Evolutionary conservation across 129 eudicot genomes (phyloP).

Genomic region (Centrapalus pauciflorus): DNA sequence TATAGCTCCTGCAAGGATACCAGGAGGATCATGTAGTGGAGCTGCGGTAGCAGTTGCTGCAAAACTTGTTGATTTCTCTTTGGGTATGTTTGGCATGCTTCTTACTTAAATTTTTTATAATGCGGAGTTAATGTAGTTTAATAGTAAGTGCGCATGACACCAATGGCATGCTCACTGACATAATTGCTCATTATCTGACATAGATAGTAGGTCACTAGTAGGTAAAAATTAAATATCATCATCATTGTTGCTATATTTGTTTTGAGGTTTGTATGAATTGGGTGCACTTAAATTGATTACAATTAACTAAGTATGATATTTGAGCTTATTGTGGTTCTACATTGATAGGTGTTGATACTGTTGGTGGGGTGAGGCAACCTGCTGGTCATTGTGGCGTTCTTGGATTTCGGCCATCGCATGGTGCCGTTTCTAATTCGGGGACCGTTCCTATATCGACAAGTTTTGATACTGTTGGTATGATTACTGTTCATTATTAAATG

Average conservation of each 20-base stretch:
- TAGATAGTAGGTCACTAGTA: neutral
- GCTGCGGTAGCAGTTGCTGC: slow-evolving; percentile 98
- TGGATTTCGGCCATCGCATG: slow-evolving; percentile 89
- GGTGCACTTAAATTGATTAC: neutral
- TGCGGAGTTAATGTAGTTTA: neutral
- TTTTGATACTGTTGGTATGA: slow-evolving; percentile 84
- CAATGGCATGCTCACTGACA: neutral
- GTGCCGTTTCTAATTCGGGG: slow-evolving; percentile 59
- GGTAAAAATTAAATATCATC: neutral
- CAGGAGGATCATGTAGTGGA: slow-evolving; percentile 97
- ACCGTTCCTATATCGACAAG: slow-evolving; percentile 72
- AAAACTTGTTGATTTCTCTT: slow-evolving; percentile 69
- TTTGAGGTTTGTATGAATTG: neutral
- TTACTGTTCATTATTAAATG: slow-evolving; percentile 2
- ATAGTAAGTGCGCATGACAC: neutral
- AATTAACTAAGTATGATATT: neutral
- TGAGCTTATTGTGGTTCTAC: too few relatives aligned
- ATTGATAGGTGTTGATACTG: slow-evolving; percentile 88
- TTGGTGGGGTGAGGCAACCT: slow-evolving; percentile 93
- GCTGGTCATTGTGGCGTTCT: slow-evolving; percentile 79
- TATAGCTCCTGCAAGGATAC: slow-evolving; percentile 57
- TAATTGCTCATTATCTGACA: neutral
- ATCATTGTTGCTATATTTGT: neutral
- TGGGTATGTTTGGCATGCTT: slow-evolving; percentile 62
- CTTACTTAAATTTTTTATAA: neutral